Conservation (phyloP, 495 filamentous ascomycete genomes). For the Trichocladium antarcticum region DNA sequence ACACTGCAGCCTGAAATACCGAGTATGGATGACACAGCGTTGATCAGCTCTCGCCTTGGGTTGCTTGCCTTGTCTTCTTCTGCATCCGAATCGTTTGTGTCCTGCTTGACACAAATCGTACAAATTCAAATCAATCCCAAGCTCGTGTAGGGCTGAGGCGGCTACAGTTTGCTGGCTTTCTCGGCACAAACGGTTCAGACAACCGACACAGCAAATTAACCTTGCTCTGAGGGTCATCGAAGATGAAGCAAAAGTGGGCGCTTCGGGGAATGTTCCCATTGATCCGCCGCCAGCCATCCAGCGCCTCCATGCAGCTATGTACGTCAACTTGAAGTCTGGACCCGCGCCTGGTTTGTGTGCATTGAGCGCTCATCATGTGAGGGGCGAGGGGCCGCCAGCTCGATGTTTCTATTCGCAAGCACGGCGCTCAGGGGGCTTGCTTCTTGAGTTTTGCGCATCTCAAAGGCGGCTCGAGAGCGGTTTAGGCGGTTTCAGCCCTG, state of each 20-base stretch:
- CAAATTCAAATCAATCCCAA: neutral
- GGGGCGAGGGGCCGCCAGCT: neutral
- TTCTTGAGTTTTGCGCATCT: neutral
- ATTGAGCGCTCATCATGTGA: constrained; percentile 23
- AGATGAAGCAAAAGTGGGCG: neutral
- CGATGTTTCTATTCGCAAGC: neutral
- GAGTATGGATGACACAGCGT: no score
- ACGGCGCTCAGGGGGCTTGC: no score
- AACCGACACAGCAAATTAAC: neutral
- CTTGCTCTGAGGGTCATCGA: constrained; percentile 9
- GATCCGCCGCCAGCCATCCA: constrained; percentile 12
- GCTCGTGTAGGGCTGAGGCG: neutral
- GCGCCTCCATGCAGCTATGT: neutral
- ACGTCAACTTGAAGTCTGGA: neutral
- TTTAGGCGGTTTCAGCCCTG: neutral
- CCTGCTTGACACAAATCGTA: neutral
- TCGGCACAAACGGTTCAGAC: constrained; percentile 7
- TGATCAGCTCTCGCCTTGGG: no score
- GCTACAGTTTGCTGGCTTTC: neutral
- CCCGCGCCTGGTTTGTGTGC: constrained; percentile 11
- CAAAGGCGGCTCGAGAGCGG: neutral
- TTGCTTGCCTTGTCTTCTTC: neutral
- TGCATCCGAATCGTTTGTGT: neutral
- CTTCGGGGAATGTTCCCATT: constrained; percentile 11
- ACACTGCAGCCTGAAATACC: no score